Evolutionary conservation across 768 basidiomycete genomes (phyloP).

Genomic region (Termitomyces sp.): DNA sequence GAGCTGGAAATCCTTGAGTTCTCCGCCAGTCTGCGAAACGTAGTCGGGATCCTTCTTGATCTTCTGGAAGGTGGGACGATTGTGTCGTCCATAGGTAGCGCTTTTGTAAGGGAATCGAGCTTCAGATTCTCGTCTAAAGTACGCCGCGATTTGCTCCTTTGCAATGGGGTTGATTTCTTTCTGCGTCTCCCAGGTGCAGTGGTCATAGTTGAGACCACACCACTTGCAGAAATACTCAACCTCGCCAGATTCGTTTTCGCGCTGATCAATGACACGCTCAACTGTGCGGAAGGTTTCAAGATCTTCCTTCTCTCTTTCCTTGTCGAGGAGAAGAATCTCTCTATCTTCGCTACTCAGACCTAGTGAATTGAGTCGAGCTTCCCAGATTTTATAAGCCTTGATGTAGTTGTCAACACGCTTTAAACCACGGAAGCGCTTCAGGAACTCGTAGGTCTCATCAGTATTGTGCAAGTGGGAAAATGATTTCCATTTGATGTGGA

Average conservation of each 20-base stretch:
- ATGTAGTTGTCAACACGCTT: conserved; percentile 99
- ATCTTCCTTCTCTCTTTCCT: conserved; percentile 89
- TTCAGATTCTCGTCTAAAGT: conserved; percentile 70
- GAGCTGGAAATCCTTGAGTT: conserved; percentile 96
- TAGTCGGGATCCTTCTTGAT: conserved; percentile 89
- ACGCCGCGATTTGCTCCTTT: conserved; percentile 75
- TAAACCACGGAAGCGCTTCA: conserved; percentile 92
- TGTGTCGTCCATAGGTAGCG: conserved; percentile 54
- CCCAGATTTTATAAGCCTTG: conserved; percentile 79
- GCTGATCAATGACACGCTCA: conserved; percentile 83
- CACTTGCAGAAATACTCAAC: conserved; percentile 97
- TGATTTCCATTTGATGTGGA: conserved; percentile 99
- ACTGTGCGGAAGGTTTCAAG: conserved; percentile 88
- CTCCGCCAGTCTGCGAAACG: conserved; percentile 70
- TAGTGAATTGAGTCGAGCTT: conserved; percentile 58
- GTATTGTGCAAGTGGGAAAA: conserved; percentile 99
- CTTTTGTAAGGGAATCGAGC: conserved; percentile 88
- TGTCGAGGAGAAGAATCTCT: conserved; percentile 85
- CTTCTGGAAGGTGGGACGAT: conserved; percentile 77
- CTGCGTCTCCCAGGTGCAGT: conserved; percentile 92
- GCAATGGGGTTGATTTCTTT: conserved; percentile 79
- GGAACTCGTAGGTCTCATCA: conserved; percentile 95
- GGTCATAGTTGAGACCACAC: conserved; percentile 88
- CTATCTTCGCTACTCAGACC: conserved; percentile 81
- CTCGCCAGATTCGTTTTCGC: conserved; percentile 54